A percentile compares a stretch with the other conserved stretches of the same genome.
phyloP scores from a whole-genome alignment of 495 filamentous ascomycete genomes.

The Podospora pseudoanserina region DNA sequence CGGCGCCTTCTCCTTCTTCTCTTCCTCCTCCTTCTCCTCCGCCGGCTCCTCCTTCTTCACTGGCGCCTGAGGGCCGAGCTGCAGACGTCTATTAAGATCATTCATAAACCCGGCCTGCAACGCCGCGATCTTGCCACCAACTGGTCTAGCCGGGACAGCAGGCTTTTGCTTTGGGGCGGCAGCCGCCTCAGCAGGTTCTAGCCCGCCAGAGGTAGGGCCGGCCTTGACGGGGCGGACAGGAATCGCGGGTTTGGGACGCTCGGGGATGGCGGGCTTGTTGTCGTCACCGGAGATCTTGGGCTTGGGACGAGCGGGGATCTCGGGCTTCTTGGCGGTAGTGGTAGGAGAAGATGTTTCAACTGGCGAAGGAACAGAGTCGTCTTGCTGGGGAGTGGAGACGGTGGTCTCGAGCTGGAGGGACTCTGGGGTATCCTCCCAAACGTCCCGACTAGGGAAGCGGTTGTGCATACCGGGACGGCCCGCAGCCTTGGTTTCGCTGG shows the following conservation, averaged over 20 bases:
- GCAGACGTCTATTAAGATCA: constrained; percentile 81
- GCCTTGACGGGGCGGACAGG: constrained; percentile 66
- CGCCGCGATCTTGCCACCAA: constrained; percentile 82
- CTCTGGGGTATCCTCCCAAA: constrained; percentile 95
- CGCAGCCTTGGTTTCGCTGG: constrained; percentile 43
- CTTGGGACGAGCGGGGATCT: constrained; percentile 27
- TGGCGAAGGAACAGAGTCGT: constrained; percentile 34
- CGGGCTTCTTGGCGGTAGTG: constrained; percentile 27
- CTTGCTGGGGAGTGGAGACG: constrained; percentile 59
- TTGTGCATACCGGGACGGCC: constrained; percentile 51
- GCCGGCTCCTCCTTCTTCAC: constrained; percentile 56
- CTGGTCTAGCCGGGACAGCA: constrained; percentile 72
- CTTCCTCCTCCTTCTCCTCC: constrained; percentile 54
- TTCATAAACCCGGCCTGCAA: constrained; percentile 85
- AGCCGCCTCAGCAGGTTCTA: constrained; percentile 41
- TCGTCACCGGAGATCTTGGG: constrained; percentile 22
- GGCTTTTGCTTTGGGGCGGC: constrained; percentile 63
- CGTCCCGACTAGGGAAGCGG: constrained; percentile 88
- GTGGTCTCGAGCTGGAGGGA: constrained; percentile 77
- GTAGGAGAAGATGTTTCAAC: constrained; percentile 24
- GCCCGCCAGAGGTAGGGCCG: constrained; percentile 28
- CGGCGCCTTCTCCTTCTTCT: constrained; percentile 67
- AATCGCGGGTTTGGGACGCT: constrained; percentile 74
- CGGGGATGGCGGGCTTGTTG: constrained; percentile 42
- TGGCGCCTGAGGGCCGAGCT: constrained; percentile 71